Evolutionary conservation across 345 rosid genomes (phyloP), one percentile per base, ranked within the genome.

Genomic region (Rubroshorea leprosula): DNA sequence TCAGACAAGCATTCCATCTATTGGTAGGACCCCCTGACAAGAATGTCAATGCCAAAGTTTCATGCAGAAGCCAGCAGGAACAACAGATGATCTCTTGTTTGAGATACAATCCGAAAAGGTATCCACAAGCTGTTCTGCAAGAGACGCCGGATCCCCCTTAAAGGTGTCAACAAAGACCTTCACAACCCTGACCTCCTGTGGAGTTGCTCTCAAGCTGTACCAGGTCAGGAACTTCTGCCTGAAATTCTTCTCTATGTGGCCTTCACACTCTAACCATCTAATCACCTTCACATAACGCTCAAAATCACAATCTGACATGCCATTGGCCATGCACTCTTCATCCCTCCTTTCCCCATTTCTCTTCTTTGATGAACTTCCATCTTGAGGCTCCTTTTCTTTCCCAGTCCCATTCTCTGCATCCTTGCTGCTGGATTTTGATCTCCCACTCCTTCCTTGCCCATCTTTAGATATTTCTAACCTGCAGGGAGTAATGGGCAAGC

Each of bases 171-270:
- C 80, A 60, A 82, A 90, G 25, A 84, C 75, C 78, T 93, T 93
- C 62, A 93, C 99, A 41, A 90, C 55, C 75, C 86, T 75, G 8
- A 81, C 72, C 81, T 89, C 97, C 60, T 82, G 82, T 46, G 77
- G 64, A 23, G 83, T 83, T 45, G 99, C 97, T 73, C 91, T 78
- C 67, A 89, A 73, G 81, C 95, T 82, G 57, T 85, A 93, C 97
- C 99, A 93, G 16, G 96, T 85, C 68, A 94, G 74, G 74, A 94
- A 90, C 70, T 85, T 90, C 85, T 94, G 90, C 71, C 97, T 71
- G 55, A 94, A 94, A 67, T 80, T 87, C 82, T 74, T 94, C 68
- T 87, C 97, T 2, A 94, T 82, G 67, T 94, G 95, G 23, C 99
- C 97, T 61, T 80, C 72, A 35, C 92, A 59, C 69, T 94, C 95